Base-by-base conservation (phyloP, 2,329 filamentous ascomycete genomes). In the Piedraia hortae region DNA sequence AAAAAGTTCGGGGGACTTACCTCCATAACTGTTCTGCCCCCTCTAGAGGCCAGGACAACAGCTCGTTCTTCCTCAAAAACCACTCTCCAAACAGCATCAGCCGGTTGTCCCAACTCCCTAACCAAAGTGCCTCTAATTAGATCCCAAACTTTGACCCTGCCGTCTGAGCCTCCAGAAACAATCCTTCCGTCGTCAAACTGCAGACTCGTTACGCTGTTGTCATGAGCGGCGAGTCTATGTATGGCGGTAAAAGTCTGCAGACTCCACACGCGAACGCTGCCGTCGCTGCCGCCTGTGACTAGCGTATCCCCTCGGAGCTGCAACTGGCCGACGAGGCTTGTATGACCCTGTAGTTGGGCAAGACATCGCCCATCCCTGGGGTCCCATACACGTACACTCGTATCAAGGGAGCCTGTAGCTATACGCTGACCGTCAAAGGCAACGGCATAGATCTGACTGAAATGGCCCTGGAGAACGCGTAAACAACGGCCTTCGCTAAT, bases 61-160 rank as follows among this genome's bases (percentile, higher is more conserved):
- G 82, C 89, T 46, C 91, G 93, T 47, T 97, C 85, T 32, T 34
- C 82, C 41, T 97, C 85, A 43, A 97, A 97, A 0, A 88, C 85
- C 15, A 97, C 82, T 27, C 85, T 62, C 85, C 85, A 97, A 1
- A 97, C 85, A 9, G 82, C 80, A 40, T 97, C 82, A 1, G 82
- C 77, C 23, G 82, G 78, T 10, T 71, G 67, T 20, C 82, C 82
- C 18, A 97, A 60, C 46, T 97, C 85, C 28, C 85, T 66, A 11
- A 97, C 75, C 13, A 90, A 57, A 26, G 74, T 70, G 3, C 85
- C 85, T 2, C 75, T 85, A 46, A 85, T 78, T 27, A 93, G 54
- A 48, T 90, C 82, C 85, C 85, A 97, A 24, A 97, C 80, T 48
- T 93, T 97, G 32, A 97, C 85, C 23, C 85, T 62, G n/a, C 85